Percentiles rank a stretch among this genome's conserved stretches.
These are phyloP conservation scores for Coccinonectria pachysandricola DNA, from an alignment of 2,329 filamentous ascomycete genomes.

Conservation along the genomic window DNA sequence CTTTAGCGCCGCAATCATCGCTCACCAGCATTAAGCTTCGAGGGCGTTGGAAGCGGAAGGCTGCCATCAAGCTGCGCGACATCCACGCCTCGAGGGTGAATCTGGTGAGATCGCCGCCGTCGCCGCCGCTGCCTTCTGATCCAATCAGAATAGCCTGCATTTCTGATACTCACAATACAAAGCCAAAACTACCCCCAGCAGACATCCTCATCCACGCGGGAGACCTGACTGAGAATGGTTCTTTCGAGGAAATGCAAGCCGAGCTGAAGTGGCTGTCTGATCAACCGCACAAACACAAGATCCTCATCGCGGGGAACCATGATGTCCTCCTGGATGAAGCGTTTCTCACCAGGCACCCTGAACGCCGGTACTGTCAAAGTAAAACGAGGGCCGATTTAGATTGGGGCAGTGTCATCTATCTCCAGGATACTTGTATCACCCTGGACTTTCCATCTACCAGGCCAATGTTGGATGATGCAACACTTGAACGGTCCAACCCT, in stretches of 20 bases:
- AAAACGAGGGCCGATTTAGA: conserved; percentile 8
- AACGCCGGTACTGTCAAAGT: conserved; percentile 9
- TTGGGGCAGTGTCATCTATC: conserved; percentile 13
- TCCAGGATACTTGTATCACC: conserved; percentile 7
- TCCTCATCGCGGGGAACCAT: conserved; percentile 58
- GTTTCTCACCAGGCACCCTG: conserved; percentile 25
- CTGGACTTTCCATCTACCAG: conserved; percentile 7
- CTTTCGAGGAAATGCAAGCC: conserved; percentile 26
- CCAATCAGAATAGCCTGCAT: conserved; percentile 63
- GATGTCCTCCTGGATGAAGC: conserved; percentile 51
- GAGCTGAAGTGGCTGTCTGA: conserved; percentile 24
- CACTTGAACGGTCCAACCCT: not conserved
- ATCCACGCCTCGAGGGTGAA: no score
- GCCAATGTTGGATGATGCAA: not conserved
- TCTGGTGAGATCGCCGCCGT: no score
- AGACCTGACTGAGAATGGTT: conserved; percentile 44
- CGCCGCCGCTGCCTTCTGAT: no score
- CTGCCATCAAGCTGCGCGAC: no score
- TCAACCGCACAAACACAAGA: conserved; percentile 41
- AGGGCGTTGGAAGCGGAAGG: no score
- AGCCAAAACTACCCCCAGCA: conserved; percentile 48
- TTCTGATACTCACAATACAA: conserved; percentile 58
- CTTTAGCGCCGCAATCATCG: no score
- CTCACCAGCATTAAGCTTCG: no score
- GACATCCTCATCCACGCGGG: conserved; percentile 62